Conservation (phyloP, 164 flowering plant genomes). For the Liriodendron chinense region DNA sequence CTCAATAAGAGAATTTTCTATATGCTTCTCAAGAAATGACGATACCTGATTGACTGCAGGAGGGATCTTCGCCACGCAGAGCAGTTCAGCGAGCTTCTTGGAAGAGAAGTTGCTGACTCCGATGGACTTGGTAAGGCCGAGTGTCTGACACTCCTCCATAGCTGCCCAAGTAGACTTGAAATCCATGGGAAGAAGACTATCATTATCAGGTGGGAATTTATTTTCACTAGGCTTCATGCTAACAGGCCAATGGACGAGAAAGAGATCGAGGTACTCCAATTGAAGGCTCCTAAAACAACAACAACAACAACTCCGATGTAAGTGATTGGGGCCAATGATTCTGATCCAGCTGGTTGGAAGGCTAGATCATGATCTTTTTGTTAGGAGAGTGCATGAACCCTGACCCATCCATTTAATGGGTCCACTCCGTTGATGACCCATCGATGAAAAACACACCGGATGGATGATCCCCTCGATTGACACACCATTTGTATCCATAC, state of each 20-base stretch:
- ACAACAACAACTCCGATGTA: too few relatives aligned
- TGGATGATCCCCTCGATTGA: too few relatives aligned
- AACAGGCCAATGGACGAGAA: constrained; percentile 15
- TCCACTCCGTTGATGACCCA: too few relatives aligned
- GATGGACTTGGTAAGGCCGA: constrained; percentile 19
- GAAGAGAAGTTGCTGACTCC: constrained; percentile 21
- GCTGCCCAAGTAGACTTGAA: constrained; percentile 11
- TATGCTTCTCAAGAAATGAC: background rate
- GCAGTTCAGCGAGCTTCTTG: constrained; percentile 14
- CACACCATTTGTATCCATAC: too few relatives aligned
- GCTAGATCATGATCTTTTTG: too few relatives aligned
- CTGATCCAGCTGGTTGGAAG: too few relatives aligned
- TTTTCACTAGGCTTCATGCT: constrained; percentile 3
- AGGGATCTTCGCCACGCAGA: constrained; percentile 12
- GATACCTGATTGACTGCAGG: constrained; percentile 20
- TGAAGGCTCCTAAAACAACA: constrained; percentile 10
- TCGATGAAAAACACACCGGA: too few relatives aligned
- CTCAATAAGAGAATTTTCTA: too few relatives aligned
- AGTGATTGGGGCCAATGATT: too few relatives aligned
- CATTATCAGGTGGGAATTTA: background rate
- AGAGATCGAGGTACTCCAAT: constrained; percentile 22
- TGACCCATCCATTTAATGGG: too few relatives aligned
- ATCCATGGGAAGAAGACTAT: constrained; percentile 12
- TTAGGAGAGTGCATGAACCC: too few relatives aligned
- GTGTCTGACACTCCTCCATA: constrained; percentile 20